Conservation (phyloP, 768 basidiomycete species). For the Leucocoprinus sp. region DNA sequence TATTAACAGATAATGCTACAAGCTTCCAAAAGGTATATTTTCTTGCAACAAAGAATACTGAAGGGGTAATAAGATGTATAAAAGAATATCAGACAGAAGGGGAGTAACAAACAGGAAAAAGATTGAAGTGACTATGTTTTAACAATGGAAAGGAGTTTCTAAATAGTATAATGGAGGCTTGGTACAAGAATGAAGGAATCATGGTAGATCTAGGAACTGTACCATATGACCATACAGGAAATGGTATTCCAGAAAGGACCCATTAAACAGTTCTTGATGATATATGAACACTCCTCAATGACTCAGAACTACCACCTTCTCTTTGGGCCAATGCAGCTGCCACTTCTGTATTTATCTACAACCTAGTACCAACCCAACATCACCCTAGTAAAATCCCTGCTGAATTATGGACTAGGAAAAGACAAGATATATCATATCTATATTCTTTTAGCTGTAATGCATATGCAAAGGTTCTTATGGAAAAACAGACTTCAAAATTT, state of each 20-base stretch:
- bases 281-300: constrained; percentile 16
- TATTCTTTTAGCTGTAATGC: constrained; percentile 23
- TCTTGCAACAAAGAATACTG: constrained; percentile 17
- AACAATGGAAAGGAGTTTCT: constrained; percentile 14
- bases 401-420: constrained; percentile 13
- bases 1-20: constrained; percentile 16
- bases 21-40: constrained; percentile 14
- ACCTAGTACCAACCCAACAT: constrained; percentile 10
- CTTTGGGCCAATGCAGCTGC: constrained; percentile 14
- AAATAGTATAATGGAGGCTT: not conserved
- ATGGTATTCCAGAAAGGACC: constrained; percentile 22
- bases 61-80: constrained; percentile 11
- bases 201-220: constrained; percentile 16
- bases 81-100: constrained; percentile 10
- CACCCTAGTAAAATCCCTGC: constrained; percentile 12
- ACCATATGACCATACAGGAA: constrained; percentile 22
- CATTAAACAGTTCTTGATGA: constrained; percentile 21
- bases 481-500: constrained; percentile 10
- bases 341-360: constrained; percentile 5
- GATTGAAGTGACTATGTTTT: constrained; percentile 4
- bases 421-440: constrained; percentile 22
- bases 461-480: constrained; percentile 20
- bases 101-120: constrained; percentile 14
- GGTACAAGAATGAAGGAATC: not conserved
- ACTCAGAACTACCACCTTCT: constrained; percentile 15